Percentiles rank a stretch among this genome's conserved stretches.
These are phyloP conservation scores for Talaromyces sp. DNA, from an alignment of 2,329 filamentous ascomycete species.

Conservation along the genomic window DNA sequence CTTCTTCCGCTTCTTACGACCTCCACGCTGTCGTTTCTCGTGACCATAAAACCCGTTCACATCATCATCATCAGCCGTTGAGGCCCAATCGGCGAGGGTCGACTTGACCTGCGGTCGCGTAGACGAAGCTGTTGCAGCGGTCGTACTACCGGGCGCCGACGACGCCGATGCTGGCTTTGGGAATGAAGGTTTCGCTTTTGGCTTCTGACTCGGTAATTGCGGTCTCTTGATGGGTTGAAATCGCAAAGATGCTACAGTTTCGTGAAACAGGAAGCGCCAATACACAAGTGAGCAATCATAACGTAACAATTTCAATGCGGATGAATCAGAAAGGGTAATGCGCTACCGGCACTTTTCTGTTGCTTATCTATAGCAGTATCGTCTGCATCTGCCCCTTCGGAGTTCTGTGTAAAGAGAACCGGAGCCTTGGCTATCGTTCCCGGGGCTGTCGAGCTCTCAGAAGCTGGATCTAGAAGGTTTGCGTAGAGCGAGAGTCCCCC, in stretches of 20 bases:
- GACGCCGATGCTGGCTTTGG: conserved; percentile 43
- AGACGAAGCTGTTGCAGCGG: conserved; percentile 29
- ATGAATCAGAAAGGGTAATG: conserved; percentile 32
- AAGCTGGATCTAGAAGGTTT: conserved; percentile 64
- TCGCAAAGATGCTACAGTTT: conserved; percentile 60
- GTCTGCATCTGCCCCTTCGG: conserved; percentile 47
- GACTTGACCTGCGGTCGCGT: conserved; percentile 55
- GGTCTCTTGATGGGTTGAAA: conserved; percentile 85
- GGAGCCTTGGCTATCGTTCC: conserved; percentile 72
- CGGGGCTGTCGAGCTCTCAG: conserved; percentile 39
- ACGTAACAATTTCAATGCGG: conserved; percentile 23
- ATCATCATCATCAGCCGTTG: conserved; percentile 78
- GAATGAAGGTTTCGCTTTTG: conserved; percentile 61
- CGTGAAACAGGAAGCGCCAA: conserved; percentile 27
- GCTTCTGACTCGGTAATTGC: conserved; percentile 58
- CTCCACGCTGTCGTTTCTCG: conserved; percentile 70
- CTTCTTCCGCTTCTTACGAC: conserved; percentile 74
- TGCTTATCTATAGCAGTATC: conserved; percentile 61
- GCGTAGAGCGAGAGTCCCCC: conserved; percentile 69
- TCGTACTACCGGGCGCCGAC: conserved; percentile 25
- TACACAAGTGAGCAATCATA: conserved; percentile 48
- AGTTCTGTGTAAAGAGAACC: conserved; percentile 63
- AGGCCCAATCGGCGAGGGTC: conserved; percentile 76
- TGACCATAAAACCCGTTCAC: conserved; percentile 60
- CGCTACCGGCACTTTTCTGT: conserved; percentile 60